Evolutionary conservation across 2,329 filamentous ascomycete genomes (phyloP).

Genomic region (Cercospora berteroae): DNA sequence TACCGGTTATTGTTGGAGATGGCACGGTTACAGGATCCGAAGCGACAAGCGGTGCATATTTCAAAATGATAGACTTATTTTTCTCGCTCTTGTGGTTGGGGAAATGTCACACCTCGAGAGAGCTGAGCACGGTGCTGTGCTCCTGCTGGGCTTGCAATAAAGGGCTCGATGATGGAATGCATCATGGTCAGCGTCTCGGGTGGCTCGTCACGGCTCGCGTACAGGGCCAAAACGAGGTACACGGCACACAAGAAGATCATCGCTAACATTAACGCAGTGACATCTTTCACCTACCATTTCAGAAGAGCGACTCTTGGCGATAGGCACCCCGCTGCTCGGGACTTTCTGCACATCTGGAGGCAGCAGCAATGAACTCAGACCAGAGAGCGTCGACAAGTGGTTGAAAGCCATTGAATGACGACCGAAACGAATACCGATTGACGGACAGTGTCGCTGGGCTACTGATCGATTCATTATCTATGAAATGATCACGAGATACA

Average conservation of each 20-base stretch:
- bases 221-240: not conserved
- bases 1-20: slow-evolving; percentile 21
- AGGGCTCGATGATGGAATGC: not conserved
- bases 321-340: not conserved
- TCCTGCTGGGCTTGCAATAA: not conserved
- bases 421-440: not conserved
- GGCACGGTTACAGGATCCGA: slow-evolving; percentile 12
- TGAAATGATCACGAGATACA: not conserved
- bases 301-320: not conserved
- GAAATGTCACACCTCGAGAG: not conserved
- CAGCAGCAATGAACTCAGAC: not conserved
- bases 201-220: not conserved
- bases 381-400: not conserved
- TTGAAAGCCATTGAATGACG: too few relatives aligned
- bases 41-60: not conserved
- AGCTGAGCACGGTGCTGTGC: not conserved
- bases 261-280: not conserved
- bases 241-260: not conserved
- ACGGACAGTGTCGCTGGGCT: not conserved
- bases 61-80: not conserved
- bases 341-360: not conserved
- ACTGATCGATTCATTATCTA: not conserved
- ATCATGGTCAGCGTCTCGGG: not conserved
- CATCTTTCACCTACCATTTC: not conserved
- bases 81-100: not conserved